Percentiles rank a stretch among this genome's conserved stretches.
These are phyloP conservation scores for Margaritispora aquatica DNA, from an alignment of 495 filamentous ascomycete species.

Conservation along the genomic window DNA sequence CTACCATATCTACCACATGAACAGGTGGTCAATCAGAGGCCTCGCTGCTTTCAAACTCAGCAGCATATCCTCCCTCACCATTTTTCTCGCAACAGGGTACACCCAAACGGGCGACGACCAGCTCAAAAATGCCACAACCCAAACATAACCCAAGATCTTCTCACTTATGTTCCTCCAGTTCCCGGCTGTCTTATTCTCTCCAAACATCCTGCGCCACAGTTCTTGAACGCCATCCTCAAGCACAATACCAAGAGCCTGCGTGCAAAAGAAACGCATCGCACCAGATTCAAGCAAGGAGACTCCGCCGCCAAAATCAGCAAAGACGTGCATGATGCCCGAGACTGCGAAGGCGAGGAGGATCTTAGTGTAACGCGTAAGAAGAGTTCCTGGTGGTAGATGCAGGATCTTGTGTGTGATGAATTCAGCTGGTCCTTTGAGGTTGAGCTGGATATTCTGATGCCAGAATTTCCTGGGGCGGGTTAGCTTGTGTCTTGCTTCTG, in stretches of 20 bases:
- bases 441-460: constrained; percentile 32
- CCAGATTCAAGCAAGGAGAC: constrained; percentile 22
- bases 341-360: constrained; percentile 28
- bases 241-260: constrained; percentile 28
- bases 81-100: constrained; percentile 2
- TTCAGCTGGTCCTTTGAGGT: constrained; percentile 23
- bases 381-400: constrained; percentile 22
- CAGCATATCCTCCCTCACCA: constrained; percentile 1
- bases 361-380: constrained; percentile 28
- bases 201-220: neutral
- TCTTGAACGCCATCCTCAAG: constrained; percentile 30
- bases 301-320: constrained; percentile 18
- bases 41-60: neutral
- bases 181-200: constrained; percentile 20
- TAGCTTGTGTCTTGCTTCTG: too few relatives aligned
- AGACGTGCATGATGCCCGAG: constrained; percentile 28
- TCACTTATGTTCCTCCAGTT: neutral
- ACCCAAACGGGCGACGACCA: constrained; percentile 4
- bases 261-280: constrained; percentile 27
- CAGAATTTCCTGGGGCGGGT: constrained; percentile 30
- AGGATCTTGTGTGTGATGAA: constrained; percentile 28
- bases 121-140: constrained; percentile 6
- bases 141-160: constrained; percentile 1
- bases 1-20: too few relatives aligned
- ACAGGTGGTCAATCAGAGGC: neutral